A percentile compares a stretch with the other conserved stretches of the same genome.
Evolutionary conservation across 2,329 filamentous ascomycete genomes (phyloP).

Genomic region (Phaeophleospora eucalypticola): DNA sequence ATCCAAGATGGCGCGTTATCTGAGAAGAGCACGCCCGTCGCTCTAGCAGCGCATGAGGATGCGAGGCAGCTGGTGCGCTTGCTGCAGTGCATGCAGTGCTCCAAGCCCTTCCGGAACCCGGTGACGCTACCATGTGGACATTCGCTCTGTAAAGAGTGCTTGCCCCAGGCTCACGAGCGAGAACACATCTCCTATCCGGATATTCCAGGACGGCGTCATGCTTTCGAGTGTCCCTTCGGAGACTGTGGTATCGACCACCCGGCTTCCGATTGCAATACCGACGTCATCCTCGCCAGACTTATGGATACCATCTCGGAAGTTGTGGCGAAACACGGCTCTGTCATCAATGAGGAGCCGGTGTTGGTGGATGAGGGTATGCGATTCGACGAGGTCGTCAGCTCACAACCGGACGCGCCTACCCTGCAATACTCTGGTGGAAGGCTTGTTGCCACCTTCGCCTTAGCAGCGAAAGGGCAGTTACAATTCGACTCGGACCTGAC

Average conservation of each 20-base stretch:
- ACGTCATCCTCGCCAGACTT: conserved; percentile 73
- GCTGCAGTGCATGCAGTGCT: conserved; percentile 74
- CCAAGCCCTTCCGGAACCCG: conserved; percentile 61
- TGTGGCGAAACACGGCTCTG: conserved; percentile 41
- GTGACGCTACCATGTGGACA: conserved; percentile 78
- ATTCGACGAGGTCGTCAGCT: conserved; percentile 33
- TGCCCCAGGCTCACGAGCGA: conserved; percentile 63
- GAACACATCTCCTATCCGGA: conserved; percentile 74
- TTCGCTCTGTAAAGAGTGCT: conserved; percentile 69
- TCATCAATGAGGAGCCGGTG: conserved; percentile 33
- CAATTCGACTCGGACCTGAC: conserved; percentile 42
- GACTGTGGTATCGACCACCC: conserved; percentile 69
- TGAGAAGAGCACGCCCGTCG: conserved; percentile 43
- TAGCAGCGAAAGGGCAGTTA: conserved; percentile 61
- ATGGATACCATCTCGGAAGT: conserved; percentile 56
- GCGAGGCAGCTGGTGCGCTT: conserved; percentile 65
- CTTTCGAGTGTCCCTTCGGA: conserved; percentile 68
- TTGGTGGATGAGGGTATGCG: conserved; percentile 41
- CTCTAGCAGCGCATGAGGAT: conserved; percentile 48
- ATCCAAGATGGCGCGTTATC: conserved; percentile 63
- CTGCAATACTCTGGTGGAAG: conserved; percentile 53
- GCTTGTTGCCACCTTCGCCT: conserved; percentile 61
- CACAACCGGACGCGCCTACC: conserved; percentile 34
- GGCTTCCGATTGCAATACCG: conserved; percentile 67
- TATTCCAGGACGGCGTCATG: conserved; percentile 60